Conservation (phyloP, 192 early-diverging fungal genomes). For the Linnemannia zychae region DNA sequence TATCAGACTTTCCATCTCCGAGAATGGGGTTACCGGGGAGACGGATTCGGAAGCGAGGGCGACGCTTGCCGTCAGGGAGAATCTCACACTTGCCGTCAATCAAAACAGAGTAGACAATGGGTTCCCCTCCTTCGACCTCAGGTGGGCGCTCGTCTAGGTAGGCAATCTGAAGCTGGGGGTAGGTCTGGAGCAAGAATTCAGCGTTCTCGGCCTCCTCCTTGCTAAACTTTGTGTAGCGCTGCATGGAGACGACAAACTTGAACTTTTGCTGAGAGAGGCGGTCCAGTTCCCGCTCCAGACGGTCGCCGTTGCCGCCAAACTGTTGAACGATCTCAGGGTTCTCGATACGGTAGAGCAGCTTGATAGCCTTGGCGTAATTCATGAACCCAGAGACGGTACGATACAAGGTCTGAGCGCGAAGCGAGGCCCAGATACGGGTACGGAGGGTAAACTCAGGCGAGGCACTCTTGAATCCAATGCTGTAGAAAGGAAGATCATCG, state of each 20-base stretch:
- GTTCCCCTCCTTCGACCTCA: constrained; percentile 69
- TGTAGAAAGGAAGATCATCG: constrained; percentile 86
- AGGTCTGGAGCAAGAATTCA: constrained; percentile 81
- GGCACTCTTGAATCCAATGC: constrained; percentile 85
- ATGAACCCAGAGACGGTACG: constrained; percentile 90
- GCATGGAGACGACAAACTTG: constrained; percentile 88
- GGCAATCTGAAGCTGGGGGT: constrained; percentile 84
- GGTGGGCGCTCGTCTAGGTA: constrained; percentile 81
- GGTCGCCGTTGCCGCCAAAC: constrained; percentile 74
- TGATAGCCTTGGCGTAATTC: constrained; percentile 90
- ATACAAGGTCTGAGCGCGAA: constrained; percentile 88
- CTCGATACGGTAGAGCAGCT: constrained; percentile 83
- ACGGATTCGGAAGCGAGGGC: constrained; percentile 81
- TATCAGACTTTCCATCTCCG: constrained; percentile 94
- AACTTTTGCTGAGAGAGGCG: constrained; percentile 83
- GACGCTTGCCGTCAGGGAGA: constrained; percentile 76
- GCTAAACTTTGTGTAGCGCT: constrained; percentile 86
- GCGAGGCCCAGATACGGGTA: constrained; percentile 90
- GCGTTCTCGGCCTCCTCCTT: constrained; percentile 81
- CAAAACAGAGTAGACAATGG: constrained; percentile 72
- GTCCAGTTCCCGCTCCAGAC: constrained; percentile 77
- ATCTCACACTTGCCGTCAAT: constrained; percentile 85
- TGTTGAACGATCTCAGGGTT: constrained; percentile 79
- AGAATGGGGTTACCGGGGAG: constrained; percentile 89
- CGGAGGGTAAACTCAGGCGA: constrained; percentile 86